Base-by-base conservation (phyloP, 2,329 filamentous ascomycete genomes). In the Botryotinia globosa region DNA sequence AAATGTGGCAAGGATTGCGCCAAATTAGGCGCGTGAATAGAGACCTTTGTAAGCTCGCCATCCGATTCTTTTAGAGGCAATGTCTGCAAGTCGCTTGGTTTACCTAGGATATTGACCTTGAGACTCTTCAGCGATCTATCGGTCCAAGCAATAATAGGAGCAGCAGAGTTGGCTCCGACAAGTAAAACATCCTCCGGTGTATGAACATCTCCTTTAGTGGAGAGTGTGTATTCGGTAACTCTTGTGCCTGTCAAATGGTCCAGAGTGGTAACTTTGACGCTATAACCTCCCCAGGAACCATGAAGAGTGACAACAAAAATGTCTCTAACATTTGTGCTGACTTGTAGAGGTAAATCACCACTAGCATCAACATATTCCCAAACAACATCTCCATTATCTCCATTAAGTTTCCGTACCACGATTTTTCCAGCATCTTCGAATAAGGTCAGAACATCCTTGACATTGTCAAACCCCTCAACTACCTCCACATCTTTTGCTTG, bases 261-360 rank as follows among this genome's bases (percentile, higher is more conserved):
- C 77, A 97, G 82, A 0, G 89, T 87, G 0, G 90, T 88, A 72
- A 97, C 89, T 81, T 91, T 94, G 77, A 97, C 85, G 82, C 90
- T 94, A 79, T 92, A 91, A 2, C 92, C 90, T 62, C 89, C 89
- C 45, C 90, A 83, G 82, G 87, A 80, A 79, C 91, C 84, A 84
- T 94, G 92, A 51, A 97, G 85, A 68, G 92, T 89, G 77, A 97
- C 87, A 76, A 94, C 90, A 81, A 93, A 96, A 73, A 96, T 85
- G 86, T 89, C 82, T 84, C 91, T 78, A 81, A 88, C 80, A 85
- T 94, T 83, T 84, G 90, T 84, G 86, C 93, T 84, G 87, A 91
- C 77, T 82, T 96, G 93, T 75, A 95, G 89, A 5, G 93, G 92
- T 44, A 88, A 80, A 79, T 94, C 92, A 75, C 89, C 89, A 80